phyloP scores from a whole-genome alignment of 2,329 filamentous ascomycete genomes.

The Penicillium sp. region DNA sequence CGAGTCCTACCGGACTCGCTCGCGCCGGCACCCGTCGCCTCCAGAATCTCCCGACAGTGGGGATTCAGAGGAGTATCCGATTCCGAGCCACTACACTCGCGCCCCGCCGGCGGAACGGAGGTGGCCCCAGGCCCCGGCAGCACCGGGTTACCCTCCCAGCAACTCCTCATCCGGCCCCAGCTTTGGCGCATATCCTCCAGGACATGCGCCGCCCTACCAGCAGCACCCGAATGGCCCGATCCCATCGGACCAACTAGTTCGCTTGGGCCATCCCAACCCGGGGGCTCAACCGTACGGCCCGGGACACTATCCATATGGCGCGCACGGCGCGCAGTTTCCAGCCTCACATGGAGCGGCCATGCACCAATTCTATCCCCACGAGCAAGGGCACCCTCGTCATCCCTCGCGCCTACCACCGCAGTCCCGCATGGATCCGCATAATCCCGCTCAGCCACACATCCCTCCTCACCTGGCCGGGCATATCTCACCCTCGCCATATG shows the following conservation, averaged over 20 bases:
- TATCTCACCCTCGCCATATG: constrained; percentile 33
- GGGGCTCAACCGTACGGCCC: constrained; percentile 33
- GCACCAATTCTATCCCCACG: constrained; percentile 35
- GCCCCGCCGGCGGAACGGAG: constrained; percentile 39
- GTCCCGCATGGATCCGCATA: constrained; percentile 36
- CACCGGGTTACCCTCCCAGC: constrained; percentile 45
- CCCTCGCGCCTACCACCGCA: constrained; percentile 30
- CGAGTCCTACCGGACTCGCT: constrained; percentile 42
- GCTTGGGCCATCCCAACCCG: constrained; percentile 34
- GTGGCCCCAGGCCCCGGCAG: constrained; percentile 39
- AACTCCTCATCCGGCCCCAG: constrained; percentile 47
- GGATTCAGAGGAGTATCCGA: constrained; percentile 66
- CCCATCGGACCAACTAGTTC: constrained; percentile 41
- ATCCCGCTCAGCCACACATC: constrained; percentile 36
- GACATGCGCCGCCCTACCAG: constrained; percentile 34
- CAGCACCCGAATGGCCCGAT: constrained; percentile 31
- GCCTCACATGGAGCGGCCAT: constrained; percentile 32
- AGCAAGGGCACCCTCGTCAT: constrained; percentile 35
- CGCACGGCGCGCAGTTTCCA: constrained; percentile 35
- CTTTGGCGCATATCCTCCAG: constrained; percentile 40
- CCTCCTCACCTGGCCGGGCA: constrained; percentile 33
- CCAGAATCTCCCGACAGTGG: constrained; percentile 63
- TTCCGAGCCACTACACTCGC: constrained; percentile 51
- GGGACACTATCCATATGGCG: constrained; percentile 35
- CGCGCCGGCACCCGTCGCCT: constrained; percentile 51